Evolutionary conservation across 306 rosid species (phyloP).

Genomic region (Datisca glomerata): DNA sequence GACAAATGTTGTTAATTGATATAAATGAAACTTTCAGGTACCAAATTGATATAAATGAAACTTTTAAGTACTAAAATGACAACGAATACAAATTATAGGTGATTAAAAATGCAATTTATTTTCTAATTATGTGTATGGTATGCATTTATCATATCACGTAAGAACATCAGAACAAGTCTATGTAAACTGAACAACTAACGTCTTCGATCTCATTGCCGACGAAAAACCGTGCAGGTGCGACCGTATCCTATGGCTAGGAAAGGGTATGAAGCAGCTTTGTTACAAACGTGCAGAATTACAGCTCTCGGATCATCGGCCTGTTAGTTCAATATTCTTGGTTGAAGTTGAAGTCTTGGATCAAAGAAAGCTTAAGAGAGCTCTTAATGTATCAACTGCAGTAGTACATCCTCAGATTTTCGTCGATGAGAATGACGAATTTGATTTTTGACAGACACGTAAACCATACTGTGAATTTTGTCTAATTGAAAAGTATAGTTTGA

Average conservation of each 20-base stretch:
- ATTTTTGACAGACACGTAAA: background rate
- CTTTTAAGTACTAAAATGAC: no score
- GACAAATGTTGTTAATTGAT: no score
- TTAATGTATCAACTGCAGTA: conserved; percentile 44
- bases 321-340: conserved; percentile 53
- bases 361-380: conserved; percentile 62
- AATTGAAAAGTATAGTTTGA: no score
- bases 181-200: background rate
- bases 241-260: conserved; percentile 76
- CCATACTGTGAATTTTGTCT: no score
- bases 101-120: no score
- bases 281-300: conserved; percentile 49
- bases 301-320: conserved; percentile 83
- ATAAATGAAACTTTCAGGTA: no score
- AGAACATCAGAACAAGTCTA: background rate
- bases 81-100: no score
- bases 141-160: no score
- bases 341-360: conserved; percentile 86
- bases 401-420: conserved; percentile 55
- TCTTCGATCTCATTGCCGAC: background rate
- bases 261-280: conserved; percentile 61
- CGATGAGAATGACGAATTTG: conserved; percentile 32
- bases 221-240: conserved; percentile 54
- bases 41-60: no score
- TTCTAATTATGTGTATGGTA: no score